Conservation (phyloP, 2,329 filamentous ascomycete species). For the Penicillium sp. region DNA sequence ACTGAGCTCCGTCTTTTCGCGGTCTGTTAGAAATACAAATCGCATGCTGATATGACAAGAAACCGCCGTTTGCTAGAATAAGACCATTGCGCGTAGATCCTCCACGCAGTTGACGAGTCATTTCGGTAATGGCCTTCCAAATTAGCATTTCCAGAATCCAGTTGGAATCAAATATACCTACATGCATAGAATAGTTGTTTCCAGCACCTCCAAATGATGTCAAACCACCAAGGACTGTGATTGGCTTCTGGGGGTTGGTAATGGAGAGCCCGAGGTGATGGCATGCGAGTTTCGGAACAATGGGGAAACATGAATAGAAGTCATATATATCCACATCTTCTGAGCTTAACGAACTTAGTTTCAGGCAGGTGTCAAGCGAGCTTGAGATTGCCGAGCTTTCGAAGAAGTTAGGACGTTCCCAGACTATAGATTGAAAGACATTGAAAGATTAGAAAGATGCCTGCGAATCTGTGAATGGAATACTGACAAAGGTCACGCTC, state of each 20-base stretch:
- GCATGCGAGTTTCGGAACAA: constrained; percentile 69
- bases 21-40: constrained; percentile 60
- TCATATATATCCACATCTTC: constrained; percentile 65
- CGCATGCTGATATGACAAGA: constrained; percentile 68
- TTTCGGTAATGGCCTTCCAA: constrained; percentile 56
- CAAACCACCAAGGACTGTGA: constrained; percentile 67
- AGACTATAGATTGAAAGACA: constrained; percentile 58
- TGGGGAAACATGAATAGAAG: constrained; percentile 72
- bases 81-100: constrained; percentile 56
- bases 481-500: constrained; percentile 60
- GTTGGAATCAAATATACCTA: constrained; percentile 31
- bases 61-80: constrained; percentile 68
- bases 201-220: constrained; percentile 72
- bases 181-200: constrained; percentile 74
- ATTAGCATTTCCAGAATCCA: background rate
- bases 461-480: background rate
- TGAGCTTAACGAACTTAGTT: constrained; percentile 51
- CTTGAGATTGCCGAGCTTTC: constrained; percentile 62
- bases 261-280: constrained; percentile 62
- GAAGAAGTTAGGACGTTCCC: constrained; percentile 64
- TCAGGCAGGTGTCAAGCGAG: constrained; percentile 60
- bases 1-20: constrained; percentile 40
- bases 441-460: background rate
- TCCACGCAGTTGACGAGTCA: constrained; percentile 58
- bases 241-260: constrained; percentile 51